Evolutionary conservation across 2,329 filamentous ascomycete genomes (phyloP).

Genomic region (Stromatinia cepivora): DNA sequence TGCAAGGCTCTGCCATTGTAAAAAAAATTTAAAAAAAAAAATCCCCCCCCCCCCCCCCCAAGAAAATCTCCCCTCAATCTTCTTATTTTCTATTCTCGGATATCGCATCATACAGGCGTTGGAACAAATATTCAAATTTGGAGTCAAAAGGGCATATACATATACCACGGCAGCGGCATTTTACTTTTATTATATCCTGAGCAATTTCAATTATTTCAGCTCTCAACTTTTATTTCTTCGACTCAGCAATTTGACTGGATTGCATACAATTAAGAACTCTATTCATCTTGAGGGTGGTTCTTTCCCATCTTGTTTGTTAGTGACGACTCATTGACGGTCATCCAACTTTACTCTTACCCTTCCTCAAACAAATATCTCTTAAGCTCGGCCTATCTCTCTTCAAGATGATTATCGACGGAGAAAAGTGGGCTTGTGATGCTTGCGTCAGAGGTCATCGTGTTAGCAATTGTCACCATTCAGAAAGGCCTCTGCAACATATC

Average conservation of each 20-base stretch:
- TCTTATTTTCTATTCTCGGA: slow-evolving; percentile 29
- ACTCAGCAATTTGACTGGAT: slow-evolving; percentile 39
- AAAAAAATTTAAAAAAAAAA: neutral
- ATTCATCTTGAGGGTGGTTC: slow-evolving; percentile 35
- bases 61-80: slow-evolving; percentile 27
- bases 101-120: slow-evolving; percentile 39
- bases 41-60: neutral
- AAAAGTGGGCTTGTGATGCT: slow-evolving; percentile 91
- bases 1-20: slow-evolving; percentile 39
- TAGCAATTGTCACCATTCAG: slow-evolving; percentile 95
- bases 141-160: slow-evolving; percentile 36
- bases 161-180: slow-evolving; percentile 37
- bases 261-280: slow-evolving; percentile 36
- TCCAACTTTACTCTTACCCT: slow-evolving; percentile 23
- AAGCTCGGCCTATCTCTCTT: slow-evolving; percentile 28
- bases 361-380: slow-evolving; percentile 20
- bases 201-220: slow-evolving; percentile 11
- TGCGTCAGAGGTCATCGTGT: slow-evolving; percentile 98
- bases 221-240: slow-evolving; percentile 30
- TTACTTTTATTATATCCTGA: slow-evolving; percentile 21
- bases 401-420: slow-evolving; percentile 83
- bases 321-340: slow-evolving; percentile 33
- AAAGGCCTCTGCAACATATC: slow-evolving; percentile 89
- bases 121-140: slow-evolving; percentile 21
- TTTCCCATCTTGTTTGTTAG: slow-evolving; percentile 24